phyloP scores from a whole-genome alignment of 2,329 filamentous ascomycete species.

The Hypocreales sp. region DNA sequence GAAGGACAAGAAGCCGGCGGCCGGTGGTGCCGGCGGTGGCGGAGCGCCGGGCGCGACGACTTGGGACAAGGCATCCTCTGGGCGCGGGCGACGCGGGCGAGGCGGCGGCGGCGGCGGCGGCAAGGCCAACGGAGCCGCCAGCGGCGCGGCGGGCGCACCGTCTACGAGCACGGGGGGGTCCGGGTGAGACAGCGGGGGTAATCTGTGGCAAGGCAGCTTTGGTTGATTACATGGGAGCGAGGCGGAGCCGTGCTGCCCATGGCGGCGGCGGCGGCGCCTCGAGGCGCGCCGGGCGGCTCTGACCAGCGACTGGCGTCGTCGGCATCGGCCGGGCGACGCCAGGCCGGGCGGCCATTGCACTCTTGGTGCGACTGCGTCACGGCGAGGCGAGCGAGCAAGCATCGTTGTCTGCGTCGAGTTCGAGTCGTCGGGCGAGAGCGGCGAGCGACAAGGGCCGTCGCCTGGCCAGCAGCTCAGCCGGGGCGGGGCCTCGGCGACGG shows the following conservation, averaged over 20 bases:
- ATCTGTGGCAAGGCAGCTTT: not conserved
- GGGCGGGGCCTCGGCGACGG: too few relatives aligned
- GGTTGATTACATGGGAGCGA: constrained; percentile 1
- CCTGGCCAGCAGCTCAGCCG: too few relatives aligned
- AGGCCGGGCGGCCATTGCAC: too few relatives aligned
- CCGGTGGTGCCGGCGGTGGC: constrained; percentile 2
- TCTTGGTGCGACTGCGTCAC: too few relatives aligned
- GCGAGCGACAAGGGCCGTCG: too few relatives aligned
- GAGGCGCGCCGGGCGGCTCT: too few relatives aligned
- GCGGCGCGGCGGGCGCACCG: constrained; percentile 1
- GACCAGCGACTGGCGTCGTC: too few relatives aligned
- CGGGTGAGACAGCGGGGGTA: not conserved
- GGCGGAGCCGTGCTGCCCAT: not conserved
- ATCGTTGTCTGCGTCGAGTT: too few relatives aligned
- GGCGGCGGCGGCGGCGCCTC: too few relatives aligned
- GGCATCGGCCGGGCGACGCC: too few relatives aligned
- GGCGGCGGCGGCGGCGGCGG: constrained; percentile 6
- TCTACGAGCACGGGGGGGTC: constrained; percentile 5
- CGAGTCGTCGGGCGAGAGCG: too few relatives aligned
- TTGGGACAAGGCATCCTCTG: constrained; percentile 7
- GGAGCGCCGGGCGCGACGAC: constrained; percentile 2
- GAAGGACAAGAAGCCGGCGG: constrained; percentile 40
- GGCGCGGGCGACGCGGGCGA: constrained; percentile 9
- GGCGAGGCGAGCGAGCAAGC: too few relatives aligned
- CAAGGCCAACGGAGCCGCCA: constrained; percentile 4